A percentile compares a stretch with the other conserved stretches of the same genome.
Conservation (phyloP, 1,284 basidiomycete genomes). For the Rhodotorula glutinis region DNA sequence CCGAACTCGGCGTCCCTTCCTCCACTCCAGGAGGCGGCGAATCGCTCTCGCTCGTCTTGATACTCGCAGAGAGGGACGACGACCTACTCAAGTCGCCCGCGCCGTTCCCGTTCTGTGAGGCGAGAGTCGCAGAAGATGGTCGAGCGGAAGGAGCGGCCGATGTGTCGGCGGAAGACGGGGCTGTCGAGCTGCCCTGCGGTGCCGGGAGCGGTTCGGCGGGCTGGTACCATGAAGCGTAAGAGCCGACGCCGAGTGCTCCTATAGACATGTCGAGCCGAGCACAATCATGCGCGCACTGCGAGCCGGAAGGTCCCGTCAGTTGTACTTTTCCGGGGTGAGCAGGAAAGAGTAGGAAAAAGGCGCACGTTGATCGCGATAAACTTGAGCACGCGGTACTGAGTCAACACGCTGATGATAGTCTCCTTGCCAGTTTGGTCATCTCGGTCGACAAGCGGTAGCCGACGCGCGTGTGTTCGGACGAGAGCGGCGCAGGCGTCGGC, state of each 20-base stretch:
- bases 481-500: constrained; percentile 87
- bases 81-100: not conserved
- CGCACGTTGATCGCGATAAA: constrained; percentile 96
- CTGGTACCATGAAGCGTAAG: constrained; percentile 65
- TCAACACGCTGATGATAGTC: constrained; percentile 91
- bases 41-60: constrained; percentile 2
- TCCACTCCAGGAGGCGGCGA: not conserved
- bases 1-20: not conserved
- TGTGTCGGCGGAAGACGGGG: constrained; percentile 4
- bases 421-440: constrained; percentile 93
- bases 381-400: constrained; percentile 96
- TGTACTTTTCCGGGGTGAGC: too few relatives aligned
- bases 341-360: constrained; percentile 9
- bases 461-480: constrained; percentile 91
- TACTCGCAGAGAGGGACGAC: not conserved
- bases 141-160: constrained; percentile 1
- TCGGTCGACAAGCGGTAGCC: constrained; percentile 87
- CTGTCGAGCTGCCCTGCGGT: not conserved
- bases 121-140: not conserved
- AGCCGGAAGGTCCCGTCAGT: not conserved
- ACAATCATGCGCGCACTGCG: constrained; percentile 62
- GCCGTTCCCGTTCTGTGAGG: not conserved
- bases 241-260: constrained; percentile 85
- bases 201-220: constrained; percentile 14
- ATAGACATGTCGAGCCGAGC: constrained; percentile 71